Base-by-base conservation (phyloP, 495 filamentous ascomycete species). In the Massariosphaeria phaeospora region DNA sequence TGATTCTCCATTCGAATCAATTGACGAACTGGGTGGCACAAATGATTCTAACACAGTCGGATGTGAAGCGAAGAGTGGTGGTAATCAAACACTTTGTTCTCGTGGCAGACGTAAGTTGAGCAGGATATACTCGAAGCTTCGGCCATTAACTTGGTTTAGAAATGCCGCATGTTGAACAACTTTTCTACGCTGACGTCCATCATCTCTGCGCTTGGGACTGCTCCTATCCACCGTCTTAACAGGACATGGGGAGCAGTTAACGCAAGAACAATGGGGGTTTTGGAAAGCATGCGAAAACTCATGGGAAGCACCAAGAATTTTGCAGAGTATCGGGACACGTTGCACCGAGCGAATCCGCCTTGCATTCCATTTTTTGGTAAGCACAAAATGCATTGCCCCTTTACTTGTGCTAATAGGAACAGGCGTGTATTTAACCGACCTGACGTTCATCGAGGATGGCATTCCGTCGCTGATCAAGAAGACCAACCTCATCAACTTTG, bases 21-120 rank as follows among this genome's bases (percentile, higher is more conserved):
- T 80, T 97, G 70, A 97, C 93, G 17, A 98, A 97, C 69, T 97
- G 94, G 94, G 93, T 98, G 48, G 93, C 93, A n/a, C 91, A 98
- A 69, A 97, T 97, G 93, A 97, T 98, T 61, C 75, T 98, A 63
- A 89, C 82, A 2, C 94, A 98, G 68, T 76, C 79, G 27, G 93
- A 97, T 67, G 88, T 95, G 43, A 93, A 91, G 74, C 95, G 95
- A 70, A 80, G 93, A 55, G 93, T 97, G 24, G 84, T 94, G 17
- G 94, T 98, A 33, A 96, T 98, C 70, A 97, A 97, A 67, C 94
- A 97, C 70, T 98, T 97, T 71, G 89, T 98, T 29, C 82, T 84
- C 39, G 88, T 98, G 27, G 93, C 93, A 57, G 94, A 98, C 76
- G 89, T 94, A 75, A 73, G 80, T 75, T 11, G 24, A 26, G 9